Base-by-base conservation (phyloP, 495 filamentous ascomycete species). In the Bacidia gigantensis region DNA sequence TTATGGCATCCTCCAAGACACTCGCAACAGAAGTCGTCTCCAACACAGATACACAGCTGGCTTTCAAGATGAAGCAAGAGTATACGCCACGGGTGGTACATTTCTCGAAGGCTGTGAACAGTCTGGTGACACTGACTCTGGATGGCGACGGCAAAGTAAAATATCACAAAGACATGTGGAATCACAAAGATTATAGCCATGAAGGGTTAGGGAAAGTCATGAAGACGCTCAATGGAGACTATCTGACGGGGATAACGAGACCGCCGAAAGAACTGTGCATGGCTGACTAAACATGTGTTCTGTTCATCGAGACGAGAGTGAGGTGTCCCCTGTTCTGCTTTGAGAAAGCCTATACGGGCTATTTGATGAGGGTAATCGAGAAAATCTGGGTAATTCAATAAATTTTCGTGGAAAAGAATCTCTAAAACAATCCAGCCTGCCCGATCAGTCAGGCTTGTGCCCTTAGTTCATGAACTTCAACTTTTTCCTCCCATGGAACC, bases 131-230 rank as follows among this genome's bases (percentile, higher is more conserved):
- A 11, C 54, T 72, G 54, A 62, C 61, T 21, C 49, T 75, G 49
- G 65, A 74, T 50, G 62, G 64, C 24, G 47, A 67, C 29, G 69
- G 62, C 11, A 72, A 69, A 56, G 72, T 73, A 3, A 64, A 61
- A 48, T 74, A 73, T 58, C 69, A 75, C 53, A 73, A 75, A 57
- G 70, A 73, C 56, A 69, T 70, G 71, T 76, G 68, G 72, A 73
- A 73, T 50, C 63, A 72, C 50, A 74, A 72, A 58, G 70, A 72
- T 50, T 74, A 73, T 56, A 70, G 64, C 46, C 68, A 76, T 59
- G 66, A 71, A 44, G 72, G 72, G 3, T 23, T 74, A 26, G 72
- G 72, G 7, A 71, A 67, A 58, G 46, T 68, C 10, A 57, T 73
- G 55, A 73, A 74, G 65, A 69, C 65, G 51, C 51, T 74, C 44